Evolutionary conservation across 805 yeast species (phyloP).

Genomic region (Kuraishia ogatae): DNA sequence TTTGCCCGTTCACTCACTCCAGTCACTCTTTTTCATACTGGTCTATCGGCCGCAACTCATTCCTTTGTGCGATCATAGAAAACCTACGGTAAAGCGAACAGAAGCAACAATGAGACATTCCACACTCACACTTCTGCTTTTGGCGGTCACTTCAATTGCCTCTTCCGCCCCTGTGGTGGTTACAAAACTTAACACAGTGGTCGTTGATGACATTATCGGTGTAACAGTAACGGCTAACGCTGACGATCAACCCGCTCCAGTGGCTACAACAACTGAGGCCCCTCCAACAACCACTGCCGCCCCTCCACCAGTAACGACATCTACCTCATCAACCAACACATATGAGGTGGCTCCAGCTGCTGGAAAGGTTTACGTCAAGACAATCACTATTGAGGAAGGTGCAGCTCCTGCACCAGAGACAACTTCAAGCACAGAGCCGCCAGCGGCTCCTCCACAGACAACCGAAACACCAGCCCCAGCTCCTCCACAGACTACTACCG

Average conservation of each 20-base stretch:
- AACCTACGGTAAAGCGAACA: background rate
- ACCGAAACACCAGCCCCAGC: background rate
- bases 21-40: background rate
- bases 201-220: background rate
- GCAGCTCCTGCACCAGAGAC: conserved; percentile 1
- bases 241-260: background rate
- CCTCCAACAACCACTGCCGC: background rate
- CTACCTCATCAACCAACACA: background rate
- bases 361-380: background rate
- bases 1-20: background rate
- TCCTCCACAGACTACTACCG: background rate
- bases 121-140: background rate
- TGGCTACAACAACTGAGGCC: background rate
- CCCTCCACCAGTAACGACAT: background rate
- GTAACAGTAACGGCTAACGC: background rate
- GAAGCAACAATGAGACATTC: background rate
- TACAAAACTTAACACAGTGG: background rate
- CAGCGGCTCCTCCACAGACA: conserved; percentile 1
- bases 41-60: background rate
- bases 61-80: background rate
- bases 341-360: background rate
- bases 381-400: background rate
- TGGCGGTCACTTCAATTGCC: background rate
- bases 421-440: background rate
- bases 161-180: background rate